Evolutionary conservation across 139 green algal genomes (phyloP).

Genomic region (Haematococcus sp.): DNA sequence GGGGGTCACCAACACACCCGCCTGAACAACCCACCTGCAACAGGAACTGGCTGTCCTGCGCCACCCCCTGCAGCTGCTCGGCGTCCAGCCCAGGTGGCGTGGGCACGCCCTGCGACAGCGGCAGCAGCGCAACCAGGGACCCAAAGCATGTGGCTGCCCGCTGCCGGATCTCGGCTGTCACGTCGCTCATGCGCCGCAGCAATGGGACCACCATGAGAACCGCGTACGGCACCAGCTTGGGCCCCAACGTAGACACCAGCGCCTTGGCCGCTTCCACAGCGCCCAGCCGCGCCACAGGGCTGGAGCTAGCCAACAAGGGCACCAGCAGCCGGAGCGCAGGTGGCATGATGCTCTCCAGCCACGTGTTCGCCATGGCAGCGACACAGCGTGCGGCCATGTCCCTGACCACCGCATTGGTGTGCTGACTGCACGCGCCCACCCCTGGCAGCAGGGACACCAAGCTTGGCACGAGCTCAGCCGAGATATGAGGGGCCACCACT

Average conservation of each 20-base stretch:
- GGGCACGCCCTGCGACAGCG: constrained; percentile 72
- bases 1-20: background rate
- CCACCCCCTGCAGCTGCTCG: constrained; percentile 38
- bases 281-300: constrained; percentile 29
- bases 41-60: constrained; percentile 77
- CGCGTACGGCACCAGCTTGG: constrained; percentile 62
- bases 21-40: constrained; percentile 16
- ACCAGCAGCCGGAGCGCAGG: constrained; percentile 50
- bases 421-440: constrained; percentile 32
- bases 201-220: constrained; percentile 87
- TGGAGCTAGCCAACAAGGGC: constrained; percentile 30
- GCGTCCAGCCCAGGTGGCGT: constrained; percentile 62
- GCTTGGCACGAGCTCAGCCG: constrained; percentile 37
- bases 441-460: constrained; percentile 56
- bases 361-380: constrained; percentile 37
- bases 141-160: constrained; percentile 77
- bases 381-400: constrained; percentile 16
- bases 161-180: constrained; percentile 44
- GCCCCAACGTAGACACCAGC: constrained; percentile 24
- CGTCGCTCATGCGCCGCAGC: constrained; percentile 87
- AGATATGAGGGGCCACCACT: constrained; percentile 56
- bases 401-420: constrained; percentile 29
- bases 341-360: constrained; percentile 51
- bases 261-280: constrained; percentile 28
- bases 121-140: constrained; percentile 78